phyloP scores from a whole-genome alignment of 345 rosid genomes.

The Dipteronia sinensis region DNA sequence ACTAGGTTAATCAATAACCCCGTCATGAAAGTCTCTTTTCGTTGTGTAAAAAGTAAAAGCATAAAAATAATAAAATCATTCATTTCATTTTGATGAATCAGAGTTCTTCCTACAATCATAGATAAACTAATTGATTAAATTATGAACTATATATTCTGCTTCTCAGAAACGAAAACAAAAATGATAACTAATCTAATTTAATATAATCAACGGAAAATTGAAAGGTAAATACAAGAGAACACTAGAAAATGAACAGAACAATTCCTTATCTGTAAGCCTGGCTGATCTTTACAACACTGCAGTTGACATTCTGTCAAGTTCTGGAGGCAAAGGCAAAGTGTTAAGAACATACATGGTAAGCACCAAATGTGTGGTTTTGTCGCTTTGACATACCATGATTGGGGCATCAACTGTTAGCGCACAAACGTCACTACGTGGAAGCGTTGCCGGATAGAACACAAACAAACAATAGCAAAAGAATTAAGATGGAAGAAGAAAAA shows the following conservation, averaged over 20 bases:
- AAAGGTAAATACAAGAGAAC: constrained; percentile 22
- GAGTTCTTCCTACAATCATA: constrained; percentile 8
- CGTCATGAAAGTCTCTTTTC: background rate
- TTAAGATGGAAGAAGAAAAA: no score
- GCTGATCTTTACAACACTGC: constrained; percentile 34
- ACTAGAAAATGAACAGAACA: constrained; percentile 16
- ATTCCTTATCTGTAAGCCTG: constrained; percentile 17
- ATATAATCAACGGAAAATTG: constrained; percentile 13
- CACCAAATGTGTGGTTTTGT: background rate
- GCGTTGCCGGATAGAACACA: no score
- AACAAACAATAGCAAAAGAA: no score
- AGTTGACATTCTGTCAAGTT: background rate
- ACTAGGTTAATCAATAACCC: no score
- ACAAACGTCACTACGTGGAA: no score
- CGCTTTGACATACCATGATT: constrained; percentile 7
- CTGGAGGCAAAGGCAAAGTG: background rate
- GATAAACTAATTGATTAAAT: background rate
- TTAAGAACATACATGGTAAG: background rate
- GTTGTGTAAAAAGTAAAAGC: background rate
- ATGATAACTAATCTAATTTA: constrained; percentile 25
- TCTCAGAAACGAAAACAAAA: background rate
- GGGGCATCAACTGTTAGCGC: background rate
- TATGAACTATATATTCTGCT: constrained; percentile 11
- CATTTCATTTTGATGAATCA: background rate
- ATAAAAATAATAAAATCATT: background rate